Evolutionary conservation across 768 basidiomycete genomes (phyloP), one percentile per base, ranked within the genome.

Genomic region (Leucocoprinus leucothites): DNA sequence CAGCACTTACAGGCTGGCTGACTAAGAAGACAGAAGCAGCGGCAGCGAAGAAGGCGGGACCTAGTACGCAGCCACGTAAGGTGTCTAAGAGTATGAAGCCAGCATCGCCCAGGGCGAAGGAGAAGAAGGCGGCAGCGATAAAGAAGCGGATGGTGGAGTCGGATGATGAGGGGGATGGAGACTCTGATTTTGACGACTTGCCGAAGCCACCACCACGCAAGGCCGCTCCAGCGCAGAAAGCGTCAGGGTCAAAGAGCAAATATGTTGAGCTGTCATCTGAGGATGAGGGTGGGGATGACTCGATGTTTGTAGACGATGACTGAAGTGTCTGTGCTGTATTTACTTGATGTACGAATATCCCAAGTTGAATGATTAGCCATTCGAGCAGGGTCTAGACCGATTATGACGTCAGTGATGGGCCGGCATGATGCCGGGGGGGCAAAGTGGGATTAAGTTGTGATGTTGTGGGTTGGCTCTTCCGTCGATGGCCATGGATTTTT

Each of bases 231-330:
- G 72, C 73, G 51, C 78, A 85, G 22, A 38, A 38, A n/a, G 73
- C 79, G n/a, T 78, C 77, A 9, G 66, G 77, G 53, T 74, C 70
- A 8, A 71, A 73, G 51, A 85, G 83, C 76, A 82, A 84, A 59
- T 89, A 84, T 67, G 73, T 87, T 9, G 86, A 87, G 60, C 73
- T 86, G 41, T 81, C 78, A 48, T 74, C 78, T 43, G 79, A 77
- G 13, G 78, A 74, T 4, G 73, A 66, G 25, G 76, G 69, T 2
- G 71, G 61, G n/a, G 74, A 76, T 41, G 74, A 69, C 40, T 77
- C 77, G 24, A 70, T 80, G 74, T 82, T 82, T 62, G 67, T 67
- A 9, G 74, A 77, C 53, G 75, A 78, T 35, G 50, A 50, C 18
- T 13, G 9, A 28, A 57, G 42, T 56, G 51, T 22, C 40, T 53